phyloP scores from a whole-genome alignment of 148 eudicot species.

The Polygonum maritimum region DNA sequence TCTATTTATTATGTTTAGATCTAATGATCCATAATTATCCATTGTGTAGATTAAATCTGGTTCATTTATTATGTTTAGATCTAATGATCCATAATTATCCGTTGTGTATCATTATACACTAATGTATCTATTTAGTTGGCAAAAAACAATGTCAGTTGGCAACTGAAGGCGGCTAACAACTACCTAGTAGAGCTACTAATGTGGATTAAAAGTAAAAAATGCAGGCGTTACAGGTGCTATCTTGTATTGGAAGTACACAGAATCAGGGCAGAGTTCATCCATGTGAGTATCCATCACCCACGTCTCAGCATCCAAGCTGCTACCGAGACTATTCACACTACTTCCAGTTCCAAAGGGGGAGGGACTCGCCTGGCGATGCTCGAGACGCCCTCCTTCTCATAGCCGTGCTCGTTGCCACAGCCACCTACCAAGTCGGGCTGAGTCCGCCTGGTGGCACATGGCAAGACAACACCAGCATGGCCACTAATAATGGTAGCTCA shows the following conservation, averaged over 20 bases:
- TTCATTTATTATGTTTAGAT: too few relatives aligned
- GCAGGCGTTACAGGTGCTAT: slow-evolving; percentile 39
- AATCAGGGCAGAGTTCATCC: slow-evolving; percentile 24
- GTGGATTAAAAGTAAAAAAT: neutral
- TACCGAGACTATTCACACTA: neutral
- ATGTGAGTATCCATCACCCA: slow-evolving; percentile 21
- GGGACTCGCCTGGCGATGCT: slow-evolving; percentile 47
- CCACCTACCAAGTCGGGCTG: slow-evolving; percentile 47
- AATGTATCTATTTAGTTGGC: too few relatives aligned
- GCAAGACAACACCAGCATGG: slow-evolving; percentile 30
- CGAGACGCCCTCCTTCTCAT: slow-evolving; percentile 38
- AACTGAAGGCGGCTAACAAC: too few relatives aligned
- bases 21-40: too few relatives aligned
- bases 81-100: too few relatives aligned
- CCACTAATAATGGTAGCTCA: neutral
- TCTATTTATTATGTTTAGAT: too few relatives aligned
- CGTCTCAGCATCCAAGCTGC: slow-evolving; percentile 14
- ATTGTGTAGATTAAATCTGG: too few relatives aligned
- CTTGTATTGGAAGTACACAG: slow-evolving; percentile 16
- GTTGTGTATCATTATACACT: too few relatives aligned
- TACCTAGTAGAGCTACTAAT: too few relatives aligned
- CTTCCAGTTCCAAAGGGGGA: slow-evolving; percentile 38
- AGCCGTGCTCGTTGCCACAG: slow-evolving; percentile 41
- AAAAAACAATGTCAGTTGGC: too few relatives aligned
- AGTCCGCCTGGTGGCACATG: slow-evolving; percentile 60